Evolutionary conservation across 148 eudicot species (phyloP), one percentile per base, ranked within the genome.

Genomic region (Cornus kousa): DNA sequence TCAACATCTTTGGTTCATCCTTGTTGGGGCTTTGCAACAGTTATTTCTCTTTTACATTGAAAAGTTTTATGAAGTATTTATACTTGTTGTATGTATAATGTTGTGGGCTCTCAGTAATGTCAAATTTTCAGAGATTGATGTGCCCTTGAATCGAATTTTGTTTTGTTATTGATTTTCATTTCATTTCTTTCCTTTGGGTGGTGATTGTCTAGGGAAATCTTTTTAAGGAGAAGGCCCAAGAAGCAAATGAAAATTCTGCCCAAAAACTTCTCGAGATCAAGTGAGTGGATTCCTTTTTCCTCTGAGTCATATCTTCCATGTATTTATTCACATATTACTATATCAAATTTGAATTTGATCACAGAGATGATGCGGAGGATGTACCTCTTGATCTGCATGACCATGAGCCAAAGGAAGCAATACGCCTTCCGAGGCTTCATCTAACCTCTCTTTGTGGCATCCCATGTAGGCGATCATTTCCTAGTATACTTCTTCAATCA

Each of bases 161-260:
- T 0, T n/a, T 37, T 35, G 19, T 67, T 1, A 62, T 20, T 67
- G 33, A 35, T 3, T 50, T 35, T 66, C 59, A 13, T 72, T 3
- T 0, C 69, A 24, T 69, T 68, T 75, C 0, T 39, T n/a, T n/a
- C n/a, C n/a, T n/a, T n/a, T n/a, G 7, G 71, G 72, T 74, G 24
- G 74, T 74, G 67, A 43, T 43, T 11, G 19, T 82, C 22, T 77
- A 94, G 98, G 96, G 97, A 78, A 85, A 89, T 73, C 89, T 90
- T 74, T 92, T 72, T 80, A 86, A 79, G 77, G 71, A 28, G 59
- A 88, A 87, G 83, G 94, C 98, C 50, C 81, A 85, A 40, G 94
- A 91, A 77, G 93, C 91, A 73, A 88, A 92, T 87, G 96, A 90
- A 70, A 82, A 72, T 74, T 90, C 98, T 78, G 74, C 81, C 32